Conservation (phyloP, 192 early-diverging fungal species). For the Coemansia sp. region DNA sequence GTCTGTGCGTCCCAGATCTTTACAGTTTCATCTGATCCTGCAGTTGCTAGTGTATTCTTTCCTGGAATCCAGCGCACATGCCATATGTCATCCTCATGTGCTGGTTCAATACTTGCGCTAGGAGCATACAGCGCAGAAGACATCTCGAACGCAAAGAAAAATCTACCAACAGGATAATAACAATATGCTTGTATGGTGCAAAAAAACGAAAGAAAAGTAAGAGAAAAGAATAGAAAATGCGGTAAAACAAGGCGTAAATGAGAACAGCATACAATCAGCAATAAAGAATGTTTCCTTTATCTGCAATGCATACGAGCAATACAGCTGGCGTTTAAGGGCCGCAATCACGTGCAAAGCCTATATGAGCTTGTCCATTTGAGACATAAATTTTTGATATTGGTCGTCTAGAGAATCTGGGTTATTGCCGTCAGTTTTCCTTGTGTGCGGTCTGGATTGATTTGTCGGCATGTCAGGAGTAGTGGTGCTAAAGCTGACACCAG, state of each 20-base stretch:
- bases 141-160: constrained; percentile 13
- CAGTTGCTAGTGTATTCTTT: constrained; percentile 38
- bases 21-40: constrained; percentile 42
- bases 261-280: neutral
- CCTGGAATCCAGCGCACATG: constrained; percentile 44
- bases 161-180: neutral
- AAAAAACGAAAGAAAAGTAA: neutral
- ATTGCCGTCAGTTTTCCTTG: constrained; percentile 8
- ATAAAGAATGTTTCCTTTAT: neutral
- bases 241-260: neutral
- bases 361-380: constrained; percentile 54
- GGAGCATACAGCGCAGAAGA: constrained; percentile 39
- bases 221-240: neutral
- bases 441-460: neutral
- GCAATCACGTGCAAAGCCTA: constrained; percentile 14
- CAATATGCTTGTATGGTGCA: neutral
- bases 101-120: constrained; percentile 34
- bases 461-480: neutral
- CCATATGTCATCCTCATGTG: constrained; percentile 55
- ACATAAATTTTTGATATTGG: constrained; percentile 67
- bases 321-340: constrained; percentile 7
- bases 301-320: neutral
- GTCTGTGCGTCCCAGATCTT: constrained; percentile 48
- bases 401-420: constrained; percentile 50
- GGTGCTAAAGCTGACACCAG: constrained; percentile 15